Evolutionary conservation across 108 stramenopile species (phyloP), one percentile per base, ranked within the genome.

Genomic region (Cyclostephanos invisitatus): DNA sequence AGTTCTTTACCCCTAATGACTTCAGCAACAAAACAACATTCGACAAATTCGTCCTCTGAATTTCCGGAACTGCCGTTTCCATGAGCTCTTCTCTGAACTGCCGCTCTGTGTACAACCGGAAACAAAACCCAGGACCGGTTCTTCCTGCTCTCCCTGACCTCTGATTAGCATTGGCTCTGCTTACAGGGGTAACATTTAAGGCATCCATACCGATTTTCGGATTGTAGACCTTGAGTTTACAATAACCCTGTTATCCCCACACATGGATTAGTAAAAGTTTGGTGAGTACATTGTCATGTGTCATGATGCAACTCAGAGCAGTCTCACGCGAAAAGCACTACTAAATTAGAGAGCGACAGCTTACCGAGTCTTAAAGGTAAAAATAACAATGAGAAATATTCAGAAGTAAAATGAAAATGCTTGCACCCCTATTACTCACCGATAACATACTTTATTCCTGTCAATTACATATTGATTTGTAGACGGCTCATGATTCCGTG

Each of bases 171-270:
- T 98, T 98, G 62, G 99, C 98, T 80, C 96, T 92, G 22, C 89
- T 88, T 15, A 98, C 91, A 12, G 99, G 99, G 8, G 96, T 97
- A 3, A 99, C 92, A 50, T 97, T 90, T 20, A 99, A 79, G 8
- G 98, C 92, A 81, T 98, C 99, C 99, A 99, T 99, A 38, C 99
- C 99, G 75, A 99, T 98, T 80, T 93, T 96, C 11, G 98, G 96
- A 80, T 99, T 99, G 87, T 98, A 99, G 7, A 99, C 99, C 73
- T 99, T 99, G 35, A 99, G 88, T 81, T 99, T 99, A 83, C 94
- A 97, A 77, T 85, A 98, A 22, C 99, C 99, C 32, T 32, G 32
- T 32, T 32, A n/a, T 32, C 3, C 4, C 3, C 4, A 4, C 4
- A 4, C 3, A 32, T 32, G 32, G 32, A 32, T 32, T 32, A 4